Base-by-base conservation (phyloP, 495 filamentous ascomycete species). In the Neurospora tetrasperma region DNA sequence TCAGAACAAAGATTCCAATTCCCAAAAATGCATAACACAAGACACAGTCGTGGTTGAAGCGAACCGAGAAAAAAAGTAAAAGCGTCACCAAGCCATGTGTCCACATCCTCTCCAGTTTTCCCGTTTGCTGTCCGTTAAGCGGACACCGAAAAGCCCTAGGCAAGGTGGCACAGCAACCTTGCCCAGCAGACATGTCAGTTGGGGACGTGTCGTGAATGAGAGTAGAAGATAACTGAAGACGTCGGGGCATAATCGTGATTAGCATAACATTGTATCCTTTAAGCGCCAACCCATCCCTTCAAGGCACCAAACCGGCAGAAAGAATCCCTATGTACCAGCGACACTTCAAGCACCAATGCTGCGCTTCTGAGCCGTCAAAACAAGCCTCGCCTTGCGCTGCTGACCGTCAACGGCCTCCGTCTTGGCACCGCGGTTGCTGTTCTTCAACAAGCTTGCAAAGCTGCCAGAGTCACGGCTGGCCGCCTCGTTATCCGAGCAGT, bases 281-380 rank as follows among this genome's bases (percentile, higher is more conserved):
- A 71, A 69, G 71, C 59, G 48, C 69, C 54, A 35, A 62, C 66
- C 41, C 70, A 54, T 71, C 10, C 66, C 54, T 42, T 39, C 73
- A 27, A 70, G 39, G 18, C 54, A 35, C 27, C 54, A 62, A 62
- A 62, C 2, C 23, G 11, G 12, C 31, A 44, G 4, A 38, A 27
- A 70, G 23, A 35, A 9, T 62, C 16, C 27, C 54, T 16, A 0
- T 35, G 3, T 54, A 46, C 73, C 48, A 23, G 7, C 40, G 31
- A 35, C 27, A 69, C 71, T 66, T 54, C 75, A 78, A 46, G 73
- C 74, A 70, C 71, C 74, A 20, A 78, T 41, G 86, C 93, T 97
- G 79, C 94, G 91, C 89, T 97, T 97, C 84, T 96, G 94, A 72
- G 92, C 93, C 72, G 90, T 94, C 69, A 97, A 87, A 73, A 98